These are phyloP conservation scores for Pythium dissimile DNA, from an alignment of 352 stramenopile species.

Conservation along the genomic window DNA sequence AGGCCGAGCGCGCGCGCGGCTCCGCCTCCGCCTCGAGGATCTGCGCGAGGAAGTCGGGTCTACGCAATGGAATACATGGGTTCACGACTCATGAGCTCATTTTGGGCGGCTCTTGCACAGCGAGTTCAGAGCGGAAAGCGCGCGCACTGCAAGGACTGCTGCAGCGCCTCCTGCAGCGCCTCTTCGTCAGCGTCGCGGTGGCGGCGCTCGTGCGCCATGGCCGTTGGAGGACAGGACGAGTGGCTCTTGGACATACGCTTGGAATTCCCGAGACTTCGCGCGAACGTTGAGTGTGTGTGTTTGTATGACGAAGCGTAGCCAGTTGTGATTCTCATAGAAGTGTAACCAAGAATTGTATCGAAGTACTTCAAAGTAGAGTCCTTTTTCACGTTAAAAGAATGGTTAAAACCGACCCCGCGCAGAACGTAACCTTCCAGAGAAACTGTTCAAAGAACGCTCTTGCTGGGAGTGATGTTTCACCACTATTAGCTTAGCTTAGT, in stretches of 20 bases:
- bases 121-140: background rate
- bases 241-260: constrained; percentile 15
- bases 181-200: constrained; percentile 65
- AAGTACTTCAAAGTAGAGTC: no score
- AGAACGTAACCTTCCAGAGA: no score
- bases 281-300: no score
- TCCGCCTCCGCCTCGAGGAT: constrained; percentile 61
- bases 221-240: background rate
- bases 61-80: constrained; percentile 21
- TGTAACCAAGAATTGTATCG: no score
- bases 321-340: no score
- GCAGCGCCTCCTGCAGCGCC: constrained; percentile 57
- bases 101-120: background rate
- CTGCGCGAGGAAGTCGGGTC: constrained; percentile 63
- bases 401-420: no score
- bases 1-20: background rate
- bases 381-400: no score
- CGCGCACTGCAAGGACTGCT: constrained; percentile 56
- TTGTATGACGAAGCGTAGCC: no score
- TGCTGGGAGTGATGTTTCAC: no score
- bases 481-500: no score
- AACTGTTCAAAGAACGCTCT: no score
- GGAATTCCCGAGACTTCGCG: no score
- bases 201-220: constrained; percentile 14
- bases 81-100: background rate